Base-by-base conservation (phyloP, 345 rosid species). In the Populus simonii region DNA sequence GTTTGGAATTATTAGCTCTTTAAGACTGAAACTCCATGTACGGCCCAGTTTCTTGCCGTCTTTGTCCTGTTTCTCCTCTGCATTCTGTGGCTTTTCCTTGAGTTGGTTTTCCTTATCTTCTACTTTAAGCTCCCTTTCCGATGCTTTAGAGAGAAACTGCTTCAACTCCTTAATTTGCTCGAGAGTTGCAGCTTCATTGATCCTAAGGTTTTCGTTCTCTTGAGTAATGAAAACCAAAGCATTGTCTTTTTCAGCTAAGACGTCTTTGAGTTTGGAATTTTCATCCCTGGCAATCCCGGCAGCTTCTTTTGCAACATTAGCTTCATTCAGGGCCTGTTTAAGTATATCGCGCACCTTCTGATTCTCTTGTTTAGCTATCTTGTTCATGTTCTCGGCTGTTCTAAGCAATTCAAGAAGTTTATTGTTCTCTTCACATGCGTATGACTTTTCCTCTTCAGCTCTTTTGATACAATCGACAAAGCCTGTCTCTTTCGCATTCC, bases 291-390 rank as follows among this genome's bases (percentile, higher is more conserved):
- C 98, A 3, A 92, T 88, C 62, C 79, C 89, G 1, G 94, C 93
- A 1, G 98, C 98, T 82, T 89, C 99, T 86, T 92, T 96, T 0
- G 99, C 95, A 3, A 85, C 92, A 72, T 85, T 96, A 16, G 99
- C 92, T 82, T 96, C 99, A 23, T 86, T 96, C 1, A 96, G 76
- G 0, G 99, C 99, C 43, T 93, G 96, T 68, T 96, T 96, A 31
- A 96, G 89, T 51, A 91, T 91, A 79, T 93, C 97, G 9, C 97
- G 80, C 62, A 96, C 62, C 45, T 89, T 90, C 13, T 81, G 85
- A 66, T 83, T 89, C 86, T 96, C 99, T 29, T 93, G 90, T 57
- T 88, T 92, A 5, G 86, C 85, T 4, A 81, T 73, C 67, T 69
- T 84, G 74, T 72, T 86, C 78, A 62, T 47, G 55, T 80, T 84